Evolutionary conservation across 768 basidiomycete genomes (phyloP).

Genomic region (Tricholomella constricta): DNA sequence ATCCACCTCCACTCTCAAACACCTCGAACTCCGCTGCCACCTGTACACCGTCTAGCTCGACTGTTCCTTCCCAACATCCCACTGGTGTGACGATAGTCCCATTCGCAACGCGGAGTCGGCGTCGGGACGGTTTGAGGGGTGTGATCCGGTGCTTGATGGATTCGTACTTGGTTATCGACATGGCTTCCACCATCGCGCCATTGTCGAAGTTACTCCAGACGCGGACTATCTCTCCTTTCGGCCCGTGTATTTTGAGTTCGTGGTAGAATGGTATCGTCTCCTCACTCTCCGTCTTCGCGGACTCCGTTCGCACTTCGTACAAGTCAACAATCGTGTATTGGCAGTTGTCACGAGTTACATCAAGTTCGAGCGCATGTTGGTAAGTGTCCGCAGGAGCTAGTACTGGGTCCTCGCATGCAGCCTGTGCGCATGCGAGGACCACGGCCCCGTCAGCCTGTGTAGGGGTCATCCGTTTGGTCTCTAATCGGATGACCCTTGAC

Average conservation of each 20-base stretch:
- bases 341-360: conserved; percentile 1
- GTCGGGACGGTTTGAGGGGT: conserved; percentile 1
- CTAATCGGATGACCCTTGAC: conserved; percentile 22
- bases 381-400: not conserved
- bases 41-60: conserved; percentile 1
- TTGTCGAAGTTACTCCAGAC: conserved; percentile 19
- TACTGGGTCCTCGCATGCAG: not conserved
- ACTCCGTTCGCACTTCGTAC: not conserved
- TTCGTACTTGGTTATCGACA: conserved; percentile 6
- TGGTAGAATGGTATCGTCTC: conserved; percentile 3
- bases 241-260: not conserved
- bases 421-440: not conserved
- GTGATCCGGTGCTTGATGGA: not conserved
- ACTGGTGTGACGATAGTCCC: conserved; percentile 11
- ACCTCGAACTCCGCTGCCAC: conserved; percentile 22
- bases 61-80: conserved; percentile 9
- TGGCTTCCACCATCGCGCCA: conserved; percentile 25
- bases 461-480: conserved; percentile 14
- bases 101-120: conserved; percentile 26
- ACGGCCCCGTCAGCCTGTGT: not conserved
- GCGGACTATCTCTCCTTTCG: not conserved
- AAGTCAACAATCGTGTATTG: conserved; percentile 2
- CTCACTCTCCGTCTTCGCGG: not conserved
- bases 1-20: conserved; percentile 28
- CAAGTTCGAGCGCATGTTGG: not conserved